Percentiles rank a stretch among this genome's conserved stretches.
Conservation (phyloP, 2,329 filamentous ascomycete genomes). For the Aspergillus flavus region DNA sequence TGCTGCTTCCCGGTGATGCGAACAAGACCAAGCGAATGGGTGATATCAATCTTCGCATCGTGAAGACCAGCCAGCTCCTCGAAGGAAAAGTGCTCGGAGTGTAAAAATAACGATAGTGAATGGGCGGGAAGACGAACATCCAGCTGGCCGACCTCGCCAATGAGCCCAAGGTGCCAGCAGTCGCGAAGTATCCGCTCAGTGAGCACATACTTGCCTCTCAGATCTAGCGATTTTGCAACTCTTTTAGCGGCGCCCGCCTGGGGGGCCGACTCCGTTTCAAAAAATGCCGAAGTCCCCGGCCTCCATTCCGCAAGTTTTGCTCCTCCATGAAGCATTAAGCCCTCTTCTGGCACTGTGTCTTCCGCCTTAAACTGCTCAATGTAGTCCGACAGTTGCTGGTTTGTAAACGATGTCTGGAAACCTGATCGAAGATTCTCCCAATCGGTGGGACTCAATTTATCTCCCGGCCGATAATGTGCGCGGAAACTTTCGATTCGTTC, state of each 20-base stretch:
- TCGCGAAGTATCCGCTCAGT: constrained; percentile 42
- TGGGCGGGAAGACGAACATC: constrained; percentile 35
- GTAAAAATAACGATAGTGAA: constrained; percentile 34
- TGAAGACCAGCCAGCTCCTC: constrained; percentile 39
- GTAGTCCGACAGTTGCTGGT: constrained; percentile 36
- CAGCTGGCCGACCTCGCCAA: constrained; percentile 39
- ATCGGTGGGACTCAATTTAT: constrained; percentile 29
- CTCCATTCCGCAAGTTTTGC: constrained; percentile 26
- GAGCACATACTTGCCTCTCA: constrained; percentile 35
- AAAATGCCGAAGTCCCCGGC: constrained; percentile 34
- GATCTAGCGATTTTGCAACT: constrained; percentile 21
- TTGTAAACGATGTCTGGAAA: constrained; percentile 38
- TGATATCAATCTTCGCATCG: constrained; percentile 41
- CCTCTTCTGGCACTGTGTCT: background rate
- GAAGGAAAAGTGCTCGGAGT: constrained; percentile 39
- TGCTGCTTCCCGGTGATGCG: constrained; percentile 38
- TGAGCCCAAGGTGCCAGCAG: constrained; percentile 40
- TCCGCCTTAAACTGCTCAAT: constrained; percentile 13
- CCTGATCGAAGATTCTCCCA: constrained; percentile 35
- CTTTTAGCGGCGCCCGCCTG: constrained; percentile 22
- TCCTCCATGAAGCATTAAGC: background rate
- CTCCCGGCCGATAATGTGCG: constrained; percentile 22
- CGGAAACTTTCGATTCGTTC: constrained; percentile 34
- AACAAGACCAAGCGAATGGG: constrained; percentile 35
- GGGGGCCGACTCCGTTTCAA: constrained; percentile 23